Evolutionary conservation across 2,329 filamentous ascomycete species (phyloP), one percentile per base, ranked within the genome.

Genomic region (Daldinia sp.): DNA sequence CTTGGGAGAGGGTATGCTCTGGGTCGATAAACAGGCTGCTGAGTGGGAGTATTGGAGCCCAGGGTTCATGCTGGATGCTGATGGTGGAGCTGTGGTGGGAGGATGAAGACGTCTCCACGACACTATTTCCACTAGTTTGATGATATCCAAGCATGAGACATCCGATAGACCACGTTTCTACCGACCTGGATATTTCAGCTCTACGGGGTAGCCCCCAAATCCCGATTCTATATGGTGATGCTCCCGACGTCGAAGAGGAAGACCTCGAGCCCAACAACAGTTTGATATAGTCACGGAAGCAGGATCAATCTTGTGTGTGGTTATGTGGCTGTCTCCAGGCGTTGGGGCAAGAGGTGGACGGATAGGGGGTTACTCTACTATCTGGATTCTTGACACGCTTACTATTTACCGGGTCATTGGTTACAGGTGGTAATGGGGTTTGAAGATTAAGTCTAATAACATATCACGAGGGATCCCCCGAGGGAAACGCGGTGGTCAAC

Each of bases 1-100:
- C 37, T 85, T 98, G 58, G 90, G 91, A 0, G 93, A 97, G 75
- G 93, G 94, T 59, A 88, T 99, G 83, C 88, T 99, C 13, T 99
- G 96, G 96, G 89, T 98, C 5, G 96, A 99, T 80, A 89, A 88
- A 72, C 94, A 98, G 81, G 90, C 82, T 9, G 85, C 88, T 7
- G 95, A 98, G 82, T 94, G 90, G 80, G 94, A 98, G 80, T 99
- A 98, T 76, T 99, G 96, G 96, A 93, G 89, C 66, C 93, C 93
- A 0, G 89, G 90, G 0, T 93, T 92, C 68, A 93, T 78, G 67
- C 66, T 76, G 63, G 74, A 74, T 51, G 70, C 65, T 7, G 72
- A 73, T 75, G 64, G 57, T 23, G 59, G 69, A 26, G 65, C 53
- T 60, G 70, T 56, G n/a, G 51, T 60, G 15, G 68, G 61, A 37